Evolutionary conservation across 169 alveolate genomes (phyloP), one percentile per base, ranked within the genome.

Genomic region (Cryptosporidium canis): DNA sequence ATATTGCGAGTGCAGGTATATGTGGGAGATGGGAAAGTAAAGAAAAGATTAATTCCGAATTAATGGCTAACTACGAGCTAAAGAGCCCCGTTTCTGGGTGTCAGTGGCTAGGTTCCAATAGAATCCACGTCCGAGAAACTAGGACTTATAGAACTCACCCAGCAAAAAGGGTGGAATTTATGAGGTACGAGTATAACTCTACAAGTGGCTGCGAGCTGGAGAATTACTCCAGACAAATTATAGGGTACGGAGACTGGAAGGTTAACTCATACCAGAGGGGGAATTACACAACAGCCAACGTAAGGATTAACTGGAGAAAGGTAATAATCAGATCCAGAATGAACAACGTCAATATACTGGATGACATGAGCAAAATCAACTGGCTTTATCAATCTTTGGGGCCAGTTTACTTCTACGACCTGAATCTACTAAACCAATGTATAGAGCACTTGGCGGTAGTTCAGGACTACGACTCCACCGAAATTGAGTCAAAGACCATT

Each of bases 21-120:
- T 77, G 85, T 77, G 85, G 85, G 31, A 77, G 31, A 43, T 77
- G 85, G 85, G 85, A 77, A 77, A 77, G 48, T 1, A 77, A 56
- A 21, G 85, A 77, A 61, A 77, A 61, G 24, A 70, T 70, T 11
- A 70, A 70, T 21, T n/a, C 65, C 8, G 43, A 18, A n/a, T 35
- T 39, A 41, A 43, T 41, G 56, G n/a, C 66, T 12, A 31, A 27
- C 27, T 39, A 24, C 2, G 39, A 41, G 14, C 72, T 58, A 14
- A 43, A 18, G 33, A 31, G 39, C 4, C 70, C 70, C 0, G 72
- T 77, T n/a, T 27, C 55, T 35, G 85, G 85, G 11, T 77, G 85
- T 61, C 85, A 77, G 16, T 77, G 85, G 85, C 0, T 77, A 21
- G 85, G 85, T 0, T 56, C 18, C 39, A 55, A 53, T 16, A 77